Evolutionary conservation across 345 rosid species (phyloP).

Genomic region (Excoecaria cochinchinensis): DNA sequence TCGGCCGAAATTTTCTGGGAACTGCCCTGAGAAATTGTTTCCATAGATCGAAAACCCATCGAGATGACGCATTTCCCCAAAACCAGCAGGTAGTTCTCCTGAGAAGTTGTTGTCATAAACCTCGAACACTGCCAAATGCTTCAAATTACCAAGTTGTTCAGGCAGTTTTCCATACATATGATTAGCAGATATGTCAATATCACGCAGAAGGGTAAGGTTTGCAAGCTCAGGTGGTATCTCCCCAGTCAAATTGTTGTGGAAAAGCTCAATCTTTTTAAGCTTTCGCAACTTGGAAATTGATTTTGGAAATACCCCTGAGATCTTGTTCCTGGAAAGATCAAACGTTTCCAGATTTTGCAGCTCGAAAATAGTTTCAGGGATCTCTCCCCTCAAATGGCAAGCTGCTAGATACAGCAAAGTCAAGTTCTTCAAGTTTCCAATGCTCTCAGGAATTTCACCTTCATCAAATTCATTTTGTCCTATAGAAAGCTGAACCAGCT

Average conservation of each 20-base stretch:
- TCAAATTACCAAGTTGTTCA: conserved; percentile 45
- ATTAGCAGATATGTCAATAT: conserved; percentile 67
- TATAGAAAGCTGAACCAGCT: conserved; percentile 44
- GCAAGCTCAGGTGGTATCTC: conserved; percentile 57
- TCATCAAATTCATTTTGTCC: conserved; percentile 48
- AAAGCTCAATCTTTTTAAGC: conserved; percentile 67
- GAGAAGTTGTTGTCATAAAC: conserved; percentile 51
- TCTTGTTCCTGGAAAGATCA: conserved; percentile 53
- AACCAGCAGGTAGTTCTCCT: conserved; percentile 67
- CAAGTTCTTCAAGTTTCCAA: conserved; percentile 69
- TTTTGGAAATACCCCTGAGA: conserved; percentile 56
- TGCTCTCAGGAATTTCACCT: conserved; percentile 50
- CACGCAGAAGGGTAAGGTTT: conserved; percentile 47
- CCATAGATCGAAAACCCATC: conserved; percentile 54
- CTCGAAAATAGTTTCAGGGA: conserved; percentile 61
- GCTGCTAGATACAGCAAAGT: conserved; percentile 48
- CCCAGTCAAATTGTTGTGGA: conserved; percentile 52
- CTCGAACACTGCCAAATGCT: conserved; percentile 58
- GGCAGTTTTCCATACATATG: conserved; percentile 56
- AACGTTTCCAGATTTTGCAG: conserved; percentile 44
- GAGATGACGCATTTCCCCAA: conserved; percentile 61
- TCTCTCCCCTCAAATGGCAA: conserved; percentile 46
- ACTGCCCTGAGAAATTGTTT: conserved; percentile 72
- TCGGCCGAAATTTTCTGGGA: conserved; percentile 63
- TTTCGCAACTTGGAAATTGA: conserved; percentile 52